Percentiles rank a stretch among this genome's conserved stretches.
Conservation (phyloP, 768 basidiomycete species). For the Suillus lakei region DNA sequence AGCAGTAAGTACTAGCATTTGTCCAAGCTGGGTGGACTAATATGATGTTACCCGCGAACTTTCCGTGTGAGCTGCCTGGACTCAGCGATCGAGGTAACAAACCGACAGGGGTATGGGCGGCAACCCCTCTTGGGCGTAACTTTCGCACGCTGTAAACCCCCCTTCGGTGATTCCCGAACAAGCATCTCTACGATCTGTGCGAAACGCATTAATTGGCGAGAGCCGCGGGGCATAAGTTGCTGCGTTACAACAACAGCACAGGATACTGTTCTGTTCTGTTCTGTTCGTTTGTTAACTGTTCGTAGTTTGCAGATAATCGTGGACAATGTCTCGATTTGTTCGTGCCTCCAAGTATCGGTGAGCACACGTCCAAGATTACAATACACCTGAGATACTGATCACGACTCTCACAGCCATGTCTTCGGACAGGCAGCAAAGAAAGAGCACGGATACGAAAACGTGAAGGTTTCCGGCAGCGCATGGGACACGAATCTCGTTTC, state of each 20-base stretch:
- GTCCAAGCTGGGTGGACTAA: too few species aligned
- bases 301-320: constrained; percentile 4
- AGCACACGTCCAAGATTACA: constrained; percentile 28
- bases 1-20: too few species aligned
- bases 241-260: neutral
- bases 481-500: constrained; percentile 96
- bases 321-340: constrained; percentile 82
- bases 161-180: neutral
- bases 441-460: constrained; percentile 78
- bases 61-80: neutral
- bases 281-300: neutral
- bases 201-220: neutral
- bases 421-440: constrained; percentile 90
- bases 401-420: constrained; percentile 67
- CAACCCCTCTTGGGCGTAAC: too few species aligned
- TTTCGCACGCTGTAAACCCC: neutral
- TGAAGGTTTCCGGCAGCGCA: constrained; percentile 86
- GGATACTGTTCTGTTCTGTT: neutral
- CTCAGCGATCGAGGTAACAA: neutral
- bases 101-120: too few species aligned
- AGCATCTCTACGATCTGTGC: neutral
- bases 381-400: constrained; percentile 12
- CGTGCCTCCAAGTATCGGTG: constrained; percentile 87
- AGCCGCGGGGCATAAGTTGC: neutral
- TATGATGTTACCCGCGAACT: neutral